phyloP scores from a whole-genome alignment of 768 basidiomycete species.

The Cubamyces sp. region DNA sequence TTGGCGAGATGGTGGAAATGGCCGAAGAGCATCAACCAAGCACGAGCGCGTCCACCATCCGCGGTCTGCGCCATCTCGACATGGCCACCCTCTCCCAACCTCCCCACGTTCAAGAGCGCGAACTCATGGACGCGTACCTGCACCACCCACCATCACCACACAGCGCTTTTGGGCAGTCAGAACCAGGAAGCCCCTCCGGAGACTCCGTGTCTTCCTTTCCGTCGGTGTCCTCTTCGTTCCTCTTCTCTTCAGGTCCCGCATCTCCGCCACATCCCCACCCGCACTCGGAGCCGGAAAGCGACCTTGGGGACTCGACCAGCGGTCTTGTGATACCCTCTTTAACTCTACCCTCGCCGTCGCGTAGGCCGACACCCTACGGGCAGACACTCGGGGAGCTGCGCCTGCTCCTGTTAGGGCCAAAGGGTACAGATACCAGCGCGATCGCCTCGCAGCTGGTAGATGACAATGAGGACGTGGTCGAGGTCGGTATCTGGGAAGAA shows the following conservation, averaged over 20 bases:
- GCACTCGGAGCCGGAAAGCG: conserved; percentile 39
- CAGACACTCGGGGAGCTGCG: conserved; percentile 67
- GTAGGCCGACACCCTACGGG: conserved; percentile 66
- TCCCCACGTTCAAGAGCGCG: not conserved
- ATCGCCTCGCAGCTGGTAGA: conserved; percentile 49
- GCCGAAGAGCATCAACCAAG: conserved; percentile 24
- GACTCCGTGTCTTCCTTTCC: conserved; percentile 72
- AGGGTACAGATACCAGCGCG: conserved; percentile 48
- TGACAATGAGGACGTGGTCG: conserved; percentile 71
- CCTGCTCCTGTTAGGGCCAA: conserved; percentile 55
- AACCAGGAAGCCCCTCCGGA: conserved; percentile 62
- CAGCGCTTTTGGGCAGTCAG: conserved; percentile 52
- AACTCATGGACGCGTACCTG: conserved; percentile 17
- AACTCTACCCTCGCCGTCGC: conserved; percentile 62
- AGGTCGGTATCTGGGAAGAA: conserved; percentile 62
- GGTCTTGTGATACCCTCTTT: conserved; percentile 75
- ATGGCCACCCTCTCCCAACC: conserved; percentile 17
- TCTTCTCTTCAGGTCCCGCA: conserved; percentile 74
- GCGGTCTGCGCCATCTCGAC: conserved; percentile 27
- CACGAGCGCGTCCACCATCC: conserved; percentile 33
- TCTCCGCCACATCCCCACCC: conserved; percentile 60
- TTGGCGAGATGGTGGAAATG: not conserved
- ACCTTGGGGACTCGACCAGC: conserved; percentile 41
- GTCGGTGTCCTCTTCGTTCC: conserved; percentile 74
- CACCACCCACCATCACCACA: conserved; percentile 53